Evolutionary conservation across 495 filamentous ascomycete species (phyloP).

Genomic region (Echria macrotheca): DNA sequence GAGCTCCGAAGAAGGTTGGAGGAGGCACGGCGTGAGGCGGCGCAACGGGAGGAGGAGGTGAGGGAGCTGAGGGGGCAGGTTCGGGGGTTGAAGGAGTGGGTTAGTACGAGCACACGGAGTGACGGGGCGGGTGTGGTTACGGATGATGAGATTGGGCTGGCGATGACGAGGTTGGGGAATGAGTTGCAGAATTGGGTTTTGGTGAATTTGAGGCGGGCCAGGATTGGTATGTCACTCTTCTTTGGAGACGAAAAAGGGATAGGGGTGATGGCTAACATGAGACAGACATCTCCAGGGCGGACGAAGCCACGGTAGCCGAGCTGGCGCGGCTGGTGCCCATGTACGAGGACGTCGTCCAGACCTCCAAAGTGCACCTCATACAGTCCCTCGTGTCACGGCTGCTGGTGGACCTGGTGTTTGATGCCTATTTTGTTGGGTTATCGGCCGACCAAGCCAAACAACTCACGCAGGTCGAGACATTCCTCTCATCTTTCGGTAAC

Average conservation of each 20-base stretch:
- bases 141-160: conserved; percentile 49
- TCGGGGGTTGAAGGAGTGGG: conserved; percentile 50
- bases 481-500: conserved; percentile 42
- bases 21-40: conserved; percentile 19
- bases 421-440: conserved; percentile 49
- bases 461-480: conserved; percentile 39
- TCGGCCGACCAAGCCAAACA: conserved; percentile 36
- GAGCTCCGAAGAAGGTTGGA: no score
- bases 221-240: conserved; percentile 46
- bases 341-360: conserved; percentile 41
- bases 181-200: conserved; percentile 56
- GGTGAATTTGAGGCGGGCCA: conserved; percentile 47
- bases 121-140: conserved; percentile 41
- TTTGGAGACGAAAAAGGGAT: no score
- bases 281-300: no score
- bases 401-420: conserved; percentile 47
- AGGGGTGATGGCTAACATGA: no score
- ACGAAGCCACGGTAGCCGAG: conserved; percentile 31
- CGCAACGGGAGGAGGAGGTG: conserved; percentile 36
- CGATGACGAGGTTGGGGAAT: conserved; percentile 45
- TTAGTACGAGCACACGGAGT: conserved; percentile 44
- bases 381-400: conserved; percentile 48
- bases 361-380: conserved; percentile 47
- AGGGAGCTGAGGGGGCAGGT: conserved; percentile 40
- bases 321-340: conserved; percentile 43